A percentile compares a stretch with the other conserved stretches of the same genome.
phyloP scores from a whole-genome alignment of 495 filamentous ascomycete species.

The Podospora appendiculata region DNA sequence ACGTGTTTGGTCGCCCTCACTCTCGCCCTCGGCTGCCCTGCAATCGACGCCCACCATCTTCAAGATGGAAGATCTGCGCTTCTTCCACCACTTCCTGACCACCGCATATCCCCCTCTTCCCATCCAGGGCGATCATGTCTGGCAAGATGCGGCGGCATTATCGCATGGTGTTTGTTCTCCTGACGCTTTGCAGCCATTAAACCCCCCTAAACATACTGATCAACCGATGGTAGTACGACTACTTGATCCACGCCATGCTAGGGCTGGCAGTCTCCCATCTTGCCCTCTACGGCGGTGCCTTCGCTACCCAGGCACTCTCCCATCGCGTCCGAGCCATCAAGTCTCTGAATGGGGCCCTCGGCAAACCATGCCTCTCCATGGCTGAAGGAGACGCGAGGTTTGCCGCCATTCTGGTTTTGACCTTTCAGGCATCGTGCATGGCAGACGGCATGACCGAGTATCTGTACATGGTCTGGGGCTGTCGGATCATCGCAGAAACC shows the following conservation, averaged over 20 bases:
- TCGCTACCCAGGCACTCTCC: slow-evolving; percentile 22
- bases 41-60: slow-evolving; percentile 21
- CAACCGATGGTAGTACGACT: slow-evolving; percentile 22
- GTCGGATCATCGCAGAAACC: slow-evolving; percentile 35
- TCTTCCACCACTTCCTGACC: slow-evolving; percentile 51
- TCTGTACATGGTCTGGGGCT: slow-evolving; percentile 46
- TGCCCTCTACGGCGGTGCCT: slow-evolving; percentile 18
- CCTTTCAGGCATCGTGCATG: slow-evolving; percentile 48
- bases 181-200: neutral
- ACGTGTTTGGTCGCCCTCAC: neutral
- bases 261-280: slow-evolving; percentile 43
- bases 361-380: slow-evolving; percentile 18
- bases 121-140: slow-evolving; percentile 39
- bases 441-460: slow-evolving; percentile 49
- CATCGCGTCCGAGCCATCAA: slow-evolving; percentile 46
- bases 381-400: slow-evolving; percentile 39
- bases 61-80: slow-evolving; percentile 39
- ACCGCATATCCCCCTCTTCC: slow-evolving; percentile 48
- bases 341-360: slow-evolving; percentile 31
- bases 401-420: slow-evolving; percentile 41
- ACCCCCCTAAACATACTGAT: neutral
- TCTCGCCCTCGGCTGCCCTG: slow-evolving; percentile 7
- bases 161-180: slow-evolving; percentile 34
- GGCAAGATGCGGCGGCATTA: slow-evolving; percentile 41
- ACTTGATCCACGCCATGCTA: slow-evolving; percentile 43